Percentiles rank a stretch among this genome's conserved stretches.
These are phyloP conservation scores for Stephanodiscus minutulus DNA, from an alignment of 108 stramenopile genomes.

Conservation along the genomic window DNA sequence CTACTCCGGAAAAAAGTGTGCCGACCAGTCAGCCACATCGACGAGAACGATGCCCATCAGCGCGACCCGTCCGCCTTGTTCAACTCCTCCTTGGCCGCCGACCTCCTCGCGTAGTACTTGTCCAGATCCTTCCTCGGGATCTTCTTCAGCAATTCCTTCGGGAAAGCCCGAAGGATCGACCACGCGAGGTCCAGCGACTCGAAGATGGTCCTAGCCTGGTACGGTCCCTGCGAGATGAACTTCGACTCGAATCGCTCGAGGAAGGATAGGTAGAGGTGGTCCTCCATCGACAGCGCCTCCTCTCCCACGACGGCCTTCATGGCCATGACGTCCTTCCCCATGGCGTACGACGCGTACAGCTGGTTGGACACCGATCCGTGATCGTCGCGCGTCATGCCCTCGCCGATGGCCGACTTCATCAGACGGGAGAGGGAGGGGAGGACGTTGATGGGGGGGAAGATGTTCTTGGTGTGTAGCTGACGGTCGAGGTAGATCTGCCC, in stretches of 20 bases:
- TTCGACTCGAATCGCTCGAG: slow-evolving; percentile 98
- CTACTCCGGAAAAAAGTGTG: too few species aligned
- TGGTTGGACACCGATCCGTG: slow-evolving; percentile 99
- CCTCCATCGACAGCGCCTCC: slow-evolving; percentile 99
- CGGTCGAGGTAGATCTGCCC: slow-evolving; percentile 99
- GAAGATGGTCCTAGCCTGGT: slow-evolving; percentile 98
- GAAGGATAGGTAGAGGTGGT: slow-evolving; percentile 98
- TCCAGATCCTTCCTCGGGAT: slow-evolving; percentile 98
- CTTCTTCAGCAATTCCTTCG: slow-evolving; percentile 99
- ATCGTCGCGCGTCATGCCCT: slow-evolving; percentile 98
- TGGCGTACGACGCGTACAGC: slow-evolving; percentile 98
- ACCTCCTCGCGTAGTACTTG: slow-evolving; percentile 91
- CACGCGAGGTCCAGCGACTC: slow-evolving; percentile 99
- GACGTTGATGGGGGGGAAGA: slow-evolving; percentile 99
- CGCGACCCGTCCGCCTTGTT: slow-evolving; percentile 83
- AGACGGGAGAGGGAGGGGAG: slow-evolving; percentile 98
- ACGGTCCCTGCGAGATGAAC: slow-evolving; percentile 97
- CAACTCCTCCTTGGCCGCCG: slow-evolving; percentile 80
- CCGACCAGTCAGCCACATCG: too few species aligned
- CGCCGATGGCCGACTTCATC: slow-evolving; percentile 99
- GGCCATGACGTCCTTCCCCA: slow-evolving; percentile 99
- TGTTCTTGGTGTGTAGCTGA: slow-evolving; percentile 97
- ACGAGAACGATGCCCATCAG: slow-evolving; percentile 18
- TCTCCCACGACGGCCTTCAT: slow-evolving; percentile 99
- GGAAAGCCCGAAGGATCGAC: slow-evolving; percentile 98